A percentile compares a stretch with the other conserved stretches of the same genome.
Conservation (phyloP, 1,139 yeast species). For the Ashbya aceris region DNA sequence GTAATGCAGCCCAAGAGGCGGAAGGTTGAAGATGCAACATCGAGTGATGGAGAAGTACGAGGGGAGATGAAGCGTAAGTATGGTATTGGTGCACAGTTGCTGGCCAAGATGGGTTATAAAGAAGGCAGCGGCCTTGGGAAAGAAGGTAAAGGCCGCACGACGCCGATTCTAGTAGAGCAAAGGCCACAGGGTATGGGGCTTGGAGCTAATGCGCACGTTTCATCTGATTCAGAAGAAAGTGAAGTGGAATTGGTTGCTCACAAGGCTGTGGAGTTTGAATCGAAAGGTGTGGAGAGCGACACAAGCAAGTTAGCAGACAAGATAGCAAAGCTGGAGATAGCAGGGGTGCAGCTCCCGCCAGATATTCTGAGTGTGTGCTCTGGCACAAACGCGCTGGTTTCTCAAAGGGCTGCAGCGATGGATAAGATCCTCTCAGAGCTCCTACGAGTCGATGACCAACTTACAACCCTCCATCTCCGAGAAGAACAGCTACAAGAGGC, state of each 20-base stretch:
- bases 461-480: constrained; percentile 1
- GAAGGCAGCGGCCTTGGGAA: constrained; percentile 78
- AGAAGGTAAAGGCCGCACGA: constrained; percentile 59
- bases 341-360: constrained; percentile 2
- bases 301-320: background rate
- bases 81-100: constrained; percentile 78
- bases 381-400: background rate
- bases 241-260: constrained; percentile 1
- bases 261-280: constrained; percentile 4
- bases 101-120: constrained; percentile 80
- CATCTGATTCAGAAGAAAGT: constrained; percentile 10
- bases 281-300: constrained; percentile 1
- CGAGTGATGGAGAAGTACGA: background rate
- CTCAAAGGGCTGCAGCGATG: background rate
- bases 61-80: constrained; percentile 31
- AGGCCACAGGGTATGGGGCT: constrained; percentile 67
- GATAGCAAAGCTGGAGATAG: constrained; percentile 1
- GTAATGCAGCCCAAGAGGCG: background rate
- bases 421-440: constrained; percentile 2
- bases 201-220: constrained; percentile 35
- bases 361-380: background rate
- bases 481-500: background rate
- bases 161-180: constrained; percentile 64
- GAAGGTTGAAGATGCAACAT: background rate
- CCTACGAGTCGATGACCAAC: background rate